phyloP scores from a whole-genome alignment of 352 stramenopile species.

The Pythium biforme region DNA sequence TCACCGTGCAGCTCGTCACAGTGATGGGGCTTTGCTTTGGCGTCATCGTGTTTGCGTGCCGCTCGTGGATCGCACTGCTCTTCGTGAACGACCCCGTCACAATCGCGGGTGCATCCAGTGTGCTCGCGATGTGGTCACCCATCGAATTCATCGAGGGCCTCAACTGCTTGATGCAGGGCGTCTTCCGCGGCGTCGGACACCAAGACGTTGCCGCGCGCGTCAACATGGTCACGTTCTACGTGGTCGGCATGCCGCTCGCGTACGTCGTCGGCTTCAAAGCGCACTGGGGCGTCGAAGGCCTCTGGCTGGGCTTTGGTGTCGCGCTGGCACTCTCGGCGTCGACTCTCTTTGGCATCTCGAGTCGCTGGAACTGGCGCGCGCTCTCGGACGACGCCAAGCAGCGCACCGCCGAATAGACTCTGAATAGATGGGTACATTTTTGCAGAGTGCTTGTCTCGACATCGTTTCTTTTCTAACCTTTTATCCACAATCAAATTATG shows the following conservation, averaged over 20 bases:
- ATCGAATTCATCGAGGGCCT: slow-evolving; percentile 71
- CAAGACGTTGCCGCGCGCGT: slow-evolving; percentile 61
- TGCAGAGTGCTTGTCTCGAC: too few relatives aligned
- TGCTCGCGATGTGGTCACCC: slow-evolving; percentile 54
- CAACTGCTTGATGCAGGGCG: slow-evolving; percentile 67
- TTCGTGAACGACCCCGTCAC: slow-evolving; percentile 40
- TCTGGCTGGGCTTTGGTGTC: slow-evolving; percentile 77
- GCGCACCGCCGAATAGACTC: slow-evolving; percentile 20
- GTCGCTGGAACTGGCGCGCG: slow-evolving; percentile 37
- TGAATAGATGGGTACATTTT: slow-evolving; percentile 1
- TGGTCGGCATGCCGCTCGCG: slow-evolving; percentile 64
- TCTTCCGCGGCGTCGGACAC: slow-evolving; percentile 63
- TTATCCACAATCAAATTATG: neutral
- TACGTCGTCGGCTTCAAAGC: slow-evolving; percentile 53
- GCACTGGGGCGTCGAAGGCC: slow-evolving; percentile 48
- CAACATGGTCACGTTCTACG: slow-evolving; percentile 77
- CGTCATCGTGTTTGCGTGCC: slow-evolving; percentile 35
- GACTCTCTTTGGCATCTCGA: slow-evolving; percentile 29
- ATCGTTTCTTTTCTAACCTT: neutral
- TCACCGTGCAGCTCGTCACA: slow-evolving; percentile 37
- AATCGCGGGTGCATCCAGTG: slow-evolving; percentile 38
- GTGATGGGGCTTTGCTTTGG: slow-evolving; percentile 36
- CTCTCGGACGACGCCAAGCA: slow-evolving; percentile 34
- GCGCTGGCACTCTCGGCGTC: slow-evolving; percentile 39
- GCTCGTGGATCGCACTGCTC: slow-evolving; percentile 39